Percentiles rank a stretch among this genome's conserved stretches.
phyloP scores from a whole-genome alignment of 805 yeast genomes.

The Candida ponderosae region DNA sequence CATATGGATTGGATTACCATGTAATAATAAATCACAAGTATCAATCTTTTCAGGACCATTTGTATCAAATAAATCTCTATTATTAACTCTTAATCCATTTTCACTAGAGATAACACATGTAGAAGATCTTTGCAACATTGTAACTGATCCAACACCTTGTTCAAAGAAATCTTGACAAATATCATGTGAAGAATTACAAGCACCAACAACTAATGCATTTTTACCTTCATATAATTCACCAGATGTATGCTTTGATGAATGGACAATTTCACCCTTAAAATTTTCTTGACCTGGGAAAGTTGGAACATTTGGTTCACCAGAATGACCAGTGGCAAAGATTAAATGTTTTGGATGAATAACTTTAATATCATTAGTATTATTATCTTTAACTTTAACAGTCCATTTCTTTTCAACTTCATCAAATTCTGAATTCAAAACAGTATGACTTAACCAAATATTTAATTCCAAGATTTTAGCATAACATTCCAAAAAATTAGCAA shows the following conservation, averaged over 20 bases:
- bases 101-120: slow-evolving; percentile 34
- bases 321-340: slow-evolving; percentile 37
- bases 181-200: slow-evolving; percentile 39
- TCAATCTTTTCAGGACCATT: slow-evolving; percentile 27
- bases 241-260: slow-evolving; percentile 33
- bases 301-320: slow-evolving; percentile 38
- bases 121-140: slow-evolving; percentile 38
- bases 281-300: slow-evolving; percentile 27
- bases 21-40: slow-evolving; percentile 30
- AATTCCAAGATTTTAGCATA: slow-evolving; percentile 34
- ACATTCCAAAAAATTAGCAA: slow-evolving; percentile 34
- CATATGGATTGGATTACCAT: slow-evolving; percentile 27
- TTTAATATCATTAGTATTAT: slow-evolving; percentile 18
- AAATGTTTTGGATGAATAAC: slow-evolving; percentile 27
- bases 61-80: slow-evolving; percentile 27
- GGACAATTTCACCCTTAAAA: slow-evolving; percentile 32
- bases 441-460: slow-evolving; percentile 26
- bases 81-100: slow-evolving; percentile 22
- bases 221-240: slow-evolving; percentile 34
- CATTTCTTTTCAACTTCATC: slow-evolving; percentile 22
- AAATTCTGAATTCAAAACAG: slow-evolving; percentile 24
- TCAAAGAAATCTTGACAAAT: slow-evolving; percentile 37
- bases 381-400: slow-evolving; percentile 25
- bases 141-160: slow-evolving; percentile 31
- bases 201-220: slow-evolving; percentile 36